These are phyloP conservation scores for Neopestalotiopsis clavispora DNA, from an alignment of 2,329 filamentous ascomycete genomes.

Conservation along the genomic window DNA sequence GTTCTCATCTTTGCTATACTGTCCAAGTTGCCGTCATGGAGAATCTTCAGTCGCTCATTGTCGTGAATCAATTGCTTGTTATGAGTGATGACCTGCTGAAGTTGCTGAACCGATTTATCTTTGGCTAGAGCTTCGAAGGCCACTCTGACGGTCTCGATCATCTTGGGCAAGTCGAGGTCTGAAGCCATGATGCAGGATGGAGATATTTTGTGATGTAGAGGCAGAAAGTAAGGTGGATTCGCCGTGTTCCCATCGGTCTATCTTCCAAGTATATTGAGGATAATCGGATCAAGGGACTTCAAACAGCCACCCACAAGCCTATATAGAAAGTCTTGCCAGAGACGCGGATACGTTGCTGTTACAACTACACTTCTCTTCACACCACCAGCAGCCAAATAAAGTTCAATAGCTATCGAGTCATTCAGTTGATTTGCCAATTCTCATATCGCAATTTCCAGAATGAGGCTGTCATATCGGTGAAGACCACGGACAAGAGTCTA, in stretches of 20 bases:
- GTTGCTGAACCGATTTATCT: neutral
- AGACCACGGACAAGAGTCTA: neutral
- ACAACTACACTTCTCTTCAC: neutral
- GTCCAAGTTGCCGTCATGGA: neutral
- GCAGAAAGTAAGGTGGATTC: neutral
- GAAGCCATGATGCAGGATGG: neutral
- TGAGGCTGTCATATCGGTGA: conserved; percentile 1
- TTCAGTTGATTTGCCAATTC: neutral
- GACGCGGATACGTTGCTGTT: neutral
- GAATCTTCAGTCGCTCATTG: neutral
- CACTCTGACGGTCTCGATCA: neutral
- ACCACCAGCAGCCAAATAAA: neutral
- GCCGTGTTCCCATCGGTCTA: neutral
- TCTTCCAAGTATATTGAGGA: neutral
- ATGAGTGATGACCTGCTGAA: neutral
- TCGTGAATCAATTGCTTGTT: neutral
- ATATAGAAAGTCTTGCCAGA: no score
- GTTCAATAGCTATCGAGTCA: neutral
- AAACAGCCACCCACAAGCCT: no score
- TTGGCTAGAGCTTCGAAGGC: neutral
- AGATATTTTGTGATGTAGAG: neutral
- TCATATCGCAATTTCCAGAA: neutral
- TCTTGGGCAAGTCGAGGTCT: neutral
- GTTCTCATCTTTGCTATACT: neutral
- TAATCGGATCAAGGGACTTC: no score